Evolutionary conservation across 805 yeast genomes (phyloP), one percentile per base, ranked within the genome.

Genomic region (Saccharomyces mikatae): DNA sequence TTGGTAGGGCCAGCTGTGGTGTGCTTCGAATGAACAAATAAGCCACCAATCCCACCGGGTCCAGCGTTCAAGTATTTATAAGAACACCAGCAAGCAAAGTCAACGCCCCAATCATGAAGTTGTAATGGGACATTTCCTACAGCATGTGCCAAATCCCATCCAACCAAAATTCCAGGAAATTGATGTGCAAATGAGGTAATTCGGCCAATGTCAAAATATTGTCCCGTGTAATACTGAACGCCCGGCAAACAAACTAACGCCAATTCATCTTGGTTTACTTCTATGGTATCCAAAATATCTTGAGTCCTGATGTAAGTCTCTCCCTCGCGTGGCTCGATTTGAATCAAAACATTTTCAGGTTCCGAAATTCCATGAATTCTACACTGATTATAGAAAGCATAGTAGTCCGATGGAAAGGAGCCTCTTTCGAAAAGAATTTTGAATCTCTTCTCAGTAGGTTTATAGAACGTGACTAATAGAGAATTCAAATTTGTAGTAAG

Each of bases 141-240:
- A 1, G 95, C 96, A 68, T 91, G 98, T 1, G 98, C 98, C 60
- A 91, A 75, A 69, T 91, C 98, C 97, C 97, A 91, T 1, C 97
- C 97, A 29, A 84, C 87, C 1, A 79, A 73, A 36, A 87, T 77
- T 27, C 72, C 79, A 55, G 57, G 58, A 63, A 55, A 66, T 22
- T 64, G 60, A 54, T 87, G 84, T 4, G 86, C 90, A 49, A 72
- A 73, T 8, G 64, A 62, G 0, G 97, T 90, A 62, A 91, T 89
- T n/a, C 68, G 67, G 50, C 75, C 76, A 41, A 91, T 87, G 51
- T 89, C 88, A 63, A 91, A 90, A 27, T 76, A 74, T 70, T 91
- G 98, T 6, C 98, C 98, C 0, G 97, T 81, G 69, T 90, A 92
- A 73, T 85, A 91, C 66, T 91, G 98, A 56, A 91, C 81, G 0